Conservation (phyloP, 257 asterid species). For the Lycium ferocissimum region DNA sequence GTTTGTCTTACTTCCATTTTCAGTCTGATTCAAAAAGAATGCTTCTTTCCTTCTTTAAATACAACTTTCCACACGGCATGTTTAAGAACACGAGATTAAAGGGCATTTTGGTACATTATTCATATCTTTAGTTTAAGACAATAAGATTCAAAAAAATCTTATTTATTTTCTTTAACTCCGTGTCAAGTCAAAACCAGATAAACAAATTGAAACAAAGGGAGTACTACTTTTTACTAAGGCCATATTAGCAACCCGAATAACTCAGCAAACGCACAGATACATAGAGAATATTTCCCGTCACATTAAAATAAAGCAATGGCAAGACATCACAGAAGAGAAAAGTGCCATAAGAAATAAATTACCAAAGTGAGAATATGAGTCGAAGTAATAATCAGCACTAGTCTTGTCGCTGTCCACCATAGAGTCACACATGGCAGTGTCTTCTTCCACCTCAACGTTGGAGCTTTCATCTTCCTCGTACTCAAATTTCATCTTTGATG, state of each 20-base stretch:
- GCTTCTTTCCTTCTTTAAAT: no score
- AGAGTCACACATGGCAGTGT: constrained; percentile 64
- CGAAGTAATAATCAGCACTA: constrained; percentile 94
- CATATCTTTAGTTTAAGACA: no score
- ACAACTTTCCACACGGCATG: no score
- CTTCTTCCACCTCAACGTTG: constrained; percentile 65
- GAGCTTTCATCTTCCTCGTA: constrained; percentile 60
- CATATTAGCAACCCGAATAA: background rate
- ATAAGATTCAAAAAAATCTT: no score
- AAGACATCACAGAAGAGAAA: background rate
- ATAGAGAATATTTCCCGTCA: background rate
- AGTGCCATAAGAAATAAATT: constrained; percentile 15
- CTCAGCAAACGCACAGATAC: background rate
- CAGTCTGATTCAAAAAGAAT: no score
- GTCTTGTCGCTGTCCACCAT: constrained; percentile 65
- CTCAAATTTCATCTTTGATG: constrained; percentile 36
- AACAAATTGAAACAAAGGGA: no score
- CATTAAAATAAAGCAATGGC: background rate
- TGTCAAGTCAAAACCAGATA: no score
- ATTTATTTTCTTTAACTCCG: no score
- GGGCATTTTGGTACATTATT: no score
- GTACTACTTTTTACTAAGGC: background rate
- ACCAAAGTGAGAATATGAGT: constrained; percentile 96
- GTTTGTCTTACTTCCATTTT: no score
- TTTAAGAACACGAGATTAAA: no score